Conservation (phyloP, 331 rosid genomes). For the Pyracantha coccinea region DNA sequence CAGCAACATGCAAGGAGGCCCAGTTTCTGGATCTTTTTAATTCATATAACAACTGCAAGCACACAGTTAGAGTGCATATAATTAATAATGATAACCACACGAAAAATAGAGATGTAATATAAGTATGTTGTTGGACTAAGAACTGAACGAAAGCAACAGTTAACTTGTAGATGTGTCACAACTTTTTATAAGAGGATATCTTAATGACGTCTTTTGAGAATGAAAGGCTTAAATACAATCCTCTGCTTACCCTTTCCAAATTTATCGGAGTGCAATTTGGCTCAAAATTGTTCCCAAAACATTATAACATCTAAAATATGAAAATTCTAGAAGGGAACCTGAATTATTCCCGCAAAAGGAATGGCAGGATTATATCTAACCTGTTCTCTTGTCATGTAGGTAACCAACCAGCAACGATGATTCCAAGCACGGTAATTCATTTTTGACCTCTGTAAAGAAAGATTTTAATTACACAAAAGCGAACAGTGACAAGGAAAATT, state of each 20-base stretch:
- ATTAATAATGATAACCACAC: conserved; percentile 8
- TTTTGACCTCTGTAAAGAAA: conserved; percentile 64
- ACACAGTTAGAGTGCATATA: conserved; percentile 5
- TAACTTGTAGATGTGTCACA: too few relatives aligned
- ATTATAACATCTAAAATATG: background rate
- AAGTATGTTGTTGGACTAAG: background rate
- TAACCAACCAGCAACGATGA: conserved; percentile 82
- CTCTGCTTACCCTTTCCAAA: background rate
- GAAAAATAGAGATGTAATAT: background rate
- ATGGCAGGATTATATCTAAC: conserved; percentile 20
- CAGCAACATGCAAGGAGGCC: conserved; percentile 77
- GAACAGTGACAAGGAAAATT: background rate
- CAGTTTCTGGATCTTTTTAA: conserved; percentile 58
- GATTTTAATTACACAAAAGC: background rate
- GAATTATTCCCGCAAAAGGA: background rate
- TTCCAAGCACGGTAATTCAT: conserved; percentile 98
- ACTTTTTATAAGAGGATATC: too few relatives aligned
- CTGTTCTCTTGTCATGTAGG: conserved; percentile 63
- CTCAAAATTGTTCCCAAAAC: background rate
- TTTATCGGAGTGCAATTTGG: background rate
- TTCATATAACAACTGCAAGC: conserved; percentile 52
- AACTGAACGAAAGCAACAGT: background rate
- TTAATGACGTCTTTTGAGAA: background rate
- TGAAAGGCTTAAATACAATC: background rate
- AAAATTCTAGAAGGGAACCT: background rate